Percentiles rank a stretch among this genome's conserved stretches.
Evolutionary conservation across 768 basidiomycete species (phyloP).

Genomic region (Termitomyces eurrhizus): DNA sequence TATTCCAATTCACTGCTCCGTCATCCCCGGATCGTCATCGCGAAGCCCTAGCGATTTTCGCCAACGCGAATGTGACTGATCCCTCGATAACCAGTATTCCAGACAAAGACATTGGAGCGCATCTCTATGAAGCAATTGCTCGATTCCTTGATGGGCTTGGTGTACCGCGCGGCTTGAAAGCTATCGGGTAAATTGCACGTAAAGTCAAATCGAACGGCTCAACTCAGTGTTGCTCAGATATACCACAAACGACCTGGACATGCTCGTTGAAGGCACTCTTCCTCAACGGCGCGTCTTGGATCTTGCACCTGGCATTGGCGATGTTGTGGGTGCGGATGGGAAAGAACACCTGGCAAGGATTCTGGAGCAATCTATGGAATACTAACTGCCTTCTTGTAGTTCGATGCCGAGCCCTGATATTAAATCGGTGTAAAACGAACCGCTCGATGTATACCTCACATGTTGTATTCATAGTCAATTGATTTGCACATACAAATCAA

Average conservation of each 20-base stretch:
- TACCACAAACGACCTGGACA: conserved; percentile 56
- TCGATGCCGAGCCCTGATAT: conserved; percentile 9
- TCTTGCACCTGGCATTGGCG: conserved; percentile 86
- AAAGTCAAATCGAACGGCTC: background rate
- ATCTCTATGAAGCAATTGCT: conserved; percentile 84
- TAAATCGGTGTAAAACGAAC: background rate
- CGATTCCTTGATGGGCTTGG: conserved; percentile 82
- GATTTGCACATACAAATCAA: background rate
- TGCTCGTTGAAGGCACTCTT: conserved; percentile 86
- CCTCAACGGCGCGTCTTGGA: conserved; percentile 92
- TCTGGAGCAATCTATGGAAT: conserved; percentile 75
- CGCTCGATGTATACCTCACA: background rate
- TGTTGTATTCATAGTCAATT: background rate
- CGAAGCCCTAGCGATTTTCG: conserved; percentile 84
- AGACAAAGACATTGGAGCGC: conserved; percentile 72
- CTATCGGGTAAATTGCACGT: conserved; percentile 50
- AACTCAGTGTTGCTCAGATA: conserved; percentile 39
- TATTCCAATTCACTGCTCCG: conserved; percentile 95
- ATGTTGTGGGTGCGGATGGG: conserved; percentile 80
- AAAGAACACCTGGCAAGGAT: conserved; percentile 78
- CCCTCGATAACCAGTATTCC: conserved; percentile 70
- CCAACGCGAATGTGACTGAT: conserved; percentile 56
- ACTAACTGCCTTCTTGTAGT: conserved; percentile 31
- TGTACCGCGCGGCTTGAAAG: conserved; percentile 82
- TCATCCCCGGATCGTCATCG: conserved; percentile 91